Evolutionary conservation across 2,329 filamentous ascomycete species (phyloP), one percentile per base, ranked within the genome.

Genomic region (Diaporthe helianthi): DNA sequence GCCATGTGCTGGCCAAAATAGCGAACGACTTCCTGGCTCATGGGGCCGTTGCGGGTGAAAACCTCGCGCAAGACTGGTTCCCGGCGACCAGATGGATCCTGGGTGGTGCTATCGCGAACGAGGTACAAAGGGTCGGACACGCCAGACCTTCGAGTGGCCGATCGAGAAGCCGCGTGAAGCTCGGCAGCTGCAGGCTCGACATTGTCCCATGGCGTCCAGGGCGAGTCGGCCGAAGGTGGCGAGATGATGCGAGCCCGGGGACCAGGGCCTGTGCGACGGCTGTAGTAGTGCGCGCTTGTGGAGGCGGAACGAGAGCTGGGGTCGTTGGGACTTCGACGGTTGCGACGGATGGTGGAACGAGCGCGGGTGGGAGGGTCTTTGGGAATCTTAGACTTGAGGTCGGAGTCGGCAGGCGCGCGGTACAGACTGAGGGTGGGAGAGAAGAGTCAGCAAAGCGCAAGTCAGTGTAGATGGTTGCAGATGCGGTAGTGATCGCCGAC

Each of bases 371-470:
- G 53, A 49, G 69, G 71, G 63, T 76, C 75, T 44, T 75, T 75
- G 55, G 72, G 70, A 10, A 72, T 58, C 67, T 75, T 76, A 67
- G 73, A 65, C 72, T 73, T 73, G 71, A 75, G 70, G 72, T 77
- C 76, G 64, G 76, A 76, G 71, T 77, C 76, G 72, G 76, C 76
- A 44, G 74, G 75, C 49, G 76, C 69, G 71, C 76, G 75, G 67
- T 77, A 78, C 71, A 78, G 73, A 70, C 76, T 78, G 73, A 71
- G 73, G 70, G 44, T 26, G 24, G 51, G 46, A 22, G 2, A 15
- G 38, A 22, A 29, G 52, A 26, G 46, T 71, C 36, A 69, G 64
- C 24, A 53, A 1, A 44, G 52, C 24, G 54, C 47, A 63, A 9
- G 31, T 49, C 17, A 51, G 54, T 4, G 41, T 24, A 22, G n/a